phyloP scores from a whole-genome alignment of 257 asterid genomes.

The Solanum neorickii region DNA sequence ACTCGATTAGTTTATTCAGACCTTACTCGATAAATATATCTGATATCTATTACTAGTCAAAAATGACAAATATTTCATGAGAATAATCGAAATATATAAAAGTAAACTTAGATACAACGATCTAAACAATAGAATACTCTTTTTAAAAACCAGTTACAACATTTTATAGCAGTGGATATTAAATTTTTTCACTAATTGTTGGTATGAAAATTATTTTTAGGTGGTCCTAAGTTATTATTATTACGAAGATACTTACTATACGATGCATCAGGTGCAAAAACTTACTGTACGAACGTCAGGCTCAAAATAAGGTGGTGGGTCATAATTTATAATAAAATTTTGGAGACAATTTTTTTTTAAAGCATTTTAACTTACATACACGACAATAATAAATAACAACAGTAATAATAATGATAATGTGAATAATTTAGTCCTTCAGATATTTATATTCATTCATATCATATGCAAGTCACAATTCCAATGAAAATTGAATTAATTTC shows the following conservation, averaged over 20 bases:
- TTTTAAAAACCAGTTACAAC: neutral
- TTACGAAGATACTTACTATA: neutral
- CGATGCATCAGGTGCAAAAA: neutral
- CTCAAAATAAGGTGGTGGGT: neutral
- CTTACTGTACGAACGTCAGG: neutral
- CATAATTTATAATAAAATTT: neutral
- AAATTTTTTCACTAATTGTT: neutral
- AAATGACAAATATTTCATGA: too few relatives aligned
- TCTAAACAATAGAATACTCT: too few relatives aligned
- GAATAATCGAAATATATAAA: too few relatives aligned
- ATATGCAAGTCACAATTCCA: neutral
- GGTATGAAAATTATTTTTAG: neutral
- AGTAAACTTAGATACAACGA: neutral
- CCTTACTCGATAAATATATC: neutral
- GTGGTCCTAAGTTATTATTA: neutral
- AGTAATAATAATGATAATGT: neutral
- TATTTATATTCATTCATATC: neutral
- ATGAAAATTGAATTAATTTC: neutral
- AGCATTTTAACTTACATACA: neutral
- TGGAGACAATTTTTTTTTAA: neutral
- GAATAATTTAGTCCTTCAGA: neutral
- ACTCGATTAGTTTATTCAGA: neutral
- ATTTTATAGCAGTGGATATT: neutral
- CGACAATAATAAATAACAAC: neutral
- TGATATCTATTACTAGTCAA: too few relatives aligned